Evolutionary conservation across 2,329 filamentous ascomycete genomes (phyloP), one percentile per base, ranked within the genome.

Genomic region (Calonectria multiphialidica): DNA sequence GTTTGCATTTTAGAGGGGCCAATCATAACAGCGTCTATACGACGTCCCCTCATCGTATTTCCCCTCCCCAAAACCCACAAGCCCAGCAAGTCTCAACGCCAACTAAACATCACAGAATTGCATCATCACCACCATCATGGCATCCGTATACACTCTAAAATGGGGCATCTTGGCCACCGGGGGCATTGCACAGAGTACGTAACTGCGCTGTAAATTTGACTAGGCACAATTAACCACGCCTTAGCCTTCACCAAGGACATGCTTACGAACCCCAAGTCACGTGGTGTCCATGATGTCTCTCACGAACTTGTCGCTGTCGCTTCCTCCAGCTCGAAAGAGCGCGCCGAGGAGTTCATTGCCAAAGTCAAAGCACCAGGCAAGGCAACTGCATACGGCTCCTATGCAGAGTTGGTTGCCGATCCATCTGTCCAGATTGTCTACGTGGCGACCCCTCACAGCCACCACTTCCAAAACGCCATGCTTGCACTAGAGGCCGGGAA

Each of bases 401-500:
- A 84, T 68, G 74, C 76, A 1, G 80, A 80, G 25, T 77, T 83
- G 55, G 82, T 81, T 66, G 73, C 72, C 16, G 80, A 83, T 66
- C 70, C 79, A 4, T 69, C 80, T 5, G 82, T 84, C 25, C 81
- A 84, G 30, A 79, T 82, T 30, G 77, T 84, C 42, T 84, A 84
- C 73, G 80, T 84, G 18, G 83, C 80, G 12, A 83, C 82, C 4
- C 82, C 83, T 10, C 81, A 83, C 44, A 78, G 79, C 53, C 78
- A 82, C 53, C 83, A 84, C 74, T 81, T 81, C 69, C 76, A 81
- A 45, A 82, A 82, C 50, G 80, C 78, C 49, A 77, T 84, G 28
- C 80, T 81, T 28, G 81, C 82, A 1, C 81, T 84, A 40, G 74
- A 72, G 21, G 80, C 80, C 5, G 81, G 83, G 18, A 84, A 84